Evolutionary conservation across 441 rosid genomes (phyloP).

Genomic region (Adansonia rubrostipa): DNA sequence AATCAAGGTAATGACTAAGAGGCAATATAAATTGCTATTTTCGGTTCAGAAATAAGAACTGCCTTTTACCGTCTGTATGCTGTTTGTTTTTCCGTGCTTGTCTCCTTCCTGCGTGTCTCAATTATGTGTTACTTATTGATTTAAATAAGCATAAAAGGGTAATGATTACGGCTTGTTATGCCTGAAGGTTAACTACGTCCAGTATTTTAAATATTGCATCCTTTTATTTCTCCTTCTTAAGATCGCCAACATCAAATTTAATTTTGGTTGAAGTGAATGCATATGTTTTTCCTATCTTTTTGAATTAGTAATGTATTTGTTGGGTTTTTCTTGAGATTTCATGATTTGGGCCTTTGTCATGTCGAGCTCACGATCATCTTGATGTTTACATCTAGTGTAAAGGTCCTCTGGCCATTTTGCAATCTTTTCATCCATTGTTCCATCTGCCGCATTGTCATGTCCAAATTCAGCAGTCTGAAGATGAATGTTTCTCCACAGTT

Average conservation of each 20-base stretch:
- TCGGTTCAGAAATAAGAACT: slow-evolving; percentile 1
- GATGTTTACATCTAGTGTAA: neutral
- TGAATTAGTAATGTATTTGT: neutral
- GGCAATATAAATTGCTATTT: neutral
- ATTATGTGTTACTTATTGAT: slow-evolving; percentile 10
- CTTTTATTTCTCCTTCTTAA: neutral
- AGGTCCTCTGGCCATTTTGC: neutral
- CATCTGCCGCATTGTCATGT: neutral
- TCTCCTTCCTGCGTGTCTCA: neutral
- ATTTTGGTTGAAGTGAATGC: neutral
- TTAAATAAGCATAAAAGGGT: neutral
- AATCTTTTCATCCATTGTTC: slow-evolving; percentile 1
- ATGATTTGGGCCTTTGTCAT: neutral
- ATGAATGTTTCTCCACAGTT: neutral
- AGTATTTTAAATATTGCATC: neutral
- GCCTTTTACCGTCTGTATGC: neutral
- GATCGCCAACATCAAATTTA: slow-evolving; percentile 3
- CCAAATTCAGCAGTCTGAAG: neutral
- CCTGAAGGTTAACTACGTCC: neutral
- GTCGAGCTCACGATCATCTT: neutral
- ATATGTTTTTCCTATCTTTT: neutral
- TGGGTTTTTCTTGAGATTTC: neutral
- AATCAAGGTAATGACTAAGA: slow-evolving; percentile 64
- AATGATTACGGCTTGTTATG: neutral
- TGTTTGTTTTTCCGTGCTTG: neutral